Conservation (phyloP, 768 basidiomycete genomes). For the Boletus huronensis region DNA sequence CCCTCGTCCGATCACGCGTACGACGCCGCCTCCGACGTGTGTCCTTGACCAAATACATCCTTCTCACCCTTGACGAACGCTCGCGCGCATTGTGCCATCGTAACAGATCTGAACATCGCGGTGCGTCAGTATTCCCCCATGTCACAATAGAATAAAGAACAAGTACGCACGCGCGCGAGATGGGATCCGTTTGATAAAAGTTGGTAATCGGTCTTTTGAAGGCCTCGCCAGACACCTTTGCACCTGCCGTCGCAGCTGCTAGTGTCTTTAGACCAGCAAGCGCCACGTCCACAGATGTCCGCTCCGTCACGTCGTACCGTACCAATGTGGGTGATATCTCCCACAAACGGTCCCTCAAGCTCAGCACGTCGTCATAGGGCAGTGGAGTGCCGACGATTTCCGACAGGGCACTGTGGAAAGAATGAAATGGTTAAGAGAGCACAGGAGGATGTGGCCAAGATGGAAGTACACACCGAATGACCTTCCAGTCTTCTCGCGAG, state of each 20-base stretch:
- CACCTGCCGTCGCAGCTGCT: conserved; percentile 45
- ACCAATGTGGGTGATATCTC: conserved; percentile 90
- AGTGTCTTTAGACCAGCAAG: conserved; percentile 65
- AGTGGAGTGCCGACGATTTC: conserved; percentile 79
- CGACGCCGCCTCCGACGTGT: conserved; percentile 2
- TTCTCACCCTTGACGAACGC: conserved; percentile 74
- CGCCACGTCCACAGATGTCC: conserved; percentile 68
- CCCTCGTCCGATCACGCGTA: conserved; percentile 10
- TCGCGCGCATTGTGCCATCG: conserved; percentile 92
- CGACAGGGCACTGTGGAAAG: conserved; percentile 66
- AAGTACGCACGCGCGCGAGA: conserved; percentile 81
- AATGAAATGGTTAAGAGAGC: neutral
- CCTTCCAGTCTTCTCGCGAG: conserved; percentile 96
- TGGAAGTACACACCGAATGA: conserved; percentile 62
- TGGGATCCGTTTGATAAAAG: conserved; percentile 96
- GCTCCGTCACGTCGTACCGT: conserved; percentile 79
- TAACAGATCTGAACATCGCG: conserved; percentile 61
- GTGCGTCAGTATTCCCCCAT: neutral
- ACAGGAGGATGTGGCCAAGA: neutral
- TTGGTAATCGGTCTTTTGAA: conserved; percentile 83
- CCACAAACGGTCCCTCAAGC: conserved; percentile 92
- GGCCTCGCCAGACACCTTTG: conserved; percentile 53
- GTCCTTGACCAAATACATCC: neutral
- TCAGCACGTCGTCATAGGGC: conserved; percentile 85
- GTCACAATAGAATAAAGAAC: neutral